Base-by-base conservation (phyloP, 352 stramenopile genomes). In the Phytophthora agathidicida region DNA sequence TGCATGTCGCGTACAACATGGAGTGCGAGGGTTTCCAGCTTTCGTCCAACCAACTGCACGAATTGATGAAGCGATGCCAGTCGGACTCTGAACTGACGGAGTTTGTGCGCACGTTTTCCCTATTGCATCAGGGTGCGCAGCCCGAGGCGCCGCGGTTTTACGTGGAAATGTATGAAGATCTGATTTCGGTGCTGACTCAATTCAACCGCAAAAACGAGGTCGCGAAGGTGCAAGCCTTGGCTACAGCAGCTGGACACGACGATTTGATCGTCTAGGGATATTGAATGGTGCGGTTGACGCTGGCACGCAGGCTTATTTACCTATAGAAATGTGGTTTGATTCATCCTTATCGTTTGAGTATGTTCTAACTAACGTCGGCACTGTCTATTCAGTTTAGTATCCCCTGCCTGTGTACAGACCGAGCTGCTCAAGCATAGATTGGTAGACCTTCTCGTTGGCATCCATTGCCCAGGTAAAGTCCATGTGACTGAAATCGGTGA, bases 1-100 rank as follows among this genome's bases (percentile, higher is more conserved):
- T 93, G 39, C 75, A 89, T 44, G 38, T 93, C 16, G 84, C 84
- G 11, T 91, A 88, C 67, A 88, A 93, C 47, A 93, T 93, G 84
- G 84, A 93, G 47, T 93, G 84, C 55, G 84, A 93, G 41, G 84
- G 84, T 23, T 80, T 84, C 32, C 46, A 59, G 17, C 51, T 93
- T 16, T 77, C 70, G 11, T 73, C 74, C 0, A 49, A 62, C 10
- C 77, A 90, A 46, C 53, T 91, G 51, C 69, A 76, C 27, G 67
- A 57, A 32, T 62, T 93, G 22, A 73, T 88, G 38, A 46, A 57
- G 17, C 71, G 63, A 4, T 86, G 73, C 39, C 65, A 75, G 19
- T 80, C 73, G 13, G 60, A 75, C 17, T 28, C 59, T 1, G 84
- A 93, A 55, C 66, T 85, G 26, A 45, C 43, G 1, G 76, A 87